These are phyloP conservation scores for Penicillium daleae DNA, from an alignment of 495 filamentous ascomycete species.

Conservation along the genomic window DNA sequence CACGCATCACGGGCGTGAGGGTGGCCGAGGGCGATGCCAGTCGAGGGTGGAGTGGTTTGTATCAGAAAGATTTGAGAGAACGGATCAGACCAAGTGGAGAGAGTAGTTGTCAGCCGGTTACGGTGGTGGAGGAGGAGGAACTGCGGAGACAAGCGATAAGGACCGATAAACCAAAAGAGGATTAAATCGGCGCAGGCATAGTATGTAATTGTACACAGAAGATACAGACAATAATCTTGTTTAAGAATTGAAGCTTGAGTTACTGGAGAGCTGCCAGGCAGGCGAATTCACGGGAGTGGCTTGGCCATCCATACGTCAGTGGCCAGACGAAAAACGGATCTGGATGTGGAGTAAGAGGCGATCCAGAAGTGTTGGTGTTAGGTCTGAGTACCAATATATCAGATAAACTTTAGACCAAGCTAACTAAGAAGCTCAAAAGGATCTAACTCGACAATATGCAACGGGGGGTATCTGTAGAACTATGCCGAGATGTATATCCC, in stretches of 20 bases:
- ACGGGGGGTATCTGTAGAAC: no score
- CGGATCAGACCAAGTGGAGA: background rate
- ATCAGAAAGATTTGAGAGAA: background rate
- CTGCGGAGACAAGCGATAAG: background rate
- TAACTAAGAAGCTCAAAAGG: background rate
- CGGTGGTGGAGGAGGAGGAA: background rate
- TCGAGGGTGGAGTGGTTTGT: background rate
- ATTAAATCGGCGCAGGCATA: background rate
- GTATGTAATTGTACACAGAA: background rate
- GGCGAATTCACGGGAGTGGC: background rate
- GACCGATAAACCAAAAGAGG: background rate
- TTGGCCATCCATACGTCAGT: background rate
- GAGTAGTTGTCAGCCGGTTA: background rate
- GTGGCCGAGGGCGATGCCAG: conserved; percentile 6
- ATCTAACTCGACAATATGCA: no score
- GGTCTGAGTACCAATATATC: no score
- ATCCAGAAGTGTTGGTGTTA: no score
- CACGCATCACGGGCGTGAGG: conserved; percentile 21
- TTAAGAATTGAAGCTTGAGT: background rate
- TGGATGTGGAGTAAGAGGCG: no score
- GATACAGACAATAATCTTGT: no score
- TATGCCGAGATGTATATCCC: background rate
- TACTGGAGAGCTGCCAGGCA: background rate
- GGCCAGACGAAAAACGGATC: background rate
- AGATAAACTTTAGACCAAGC: background rate